Base-by-base conservation (phyloP, 2,329 filamentous ascomycete species). In the Aspergillus transmontanensis region DNA sequence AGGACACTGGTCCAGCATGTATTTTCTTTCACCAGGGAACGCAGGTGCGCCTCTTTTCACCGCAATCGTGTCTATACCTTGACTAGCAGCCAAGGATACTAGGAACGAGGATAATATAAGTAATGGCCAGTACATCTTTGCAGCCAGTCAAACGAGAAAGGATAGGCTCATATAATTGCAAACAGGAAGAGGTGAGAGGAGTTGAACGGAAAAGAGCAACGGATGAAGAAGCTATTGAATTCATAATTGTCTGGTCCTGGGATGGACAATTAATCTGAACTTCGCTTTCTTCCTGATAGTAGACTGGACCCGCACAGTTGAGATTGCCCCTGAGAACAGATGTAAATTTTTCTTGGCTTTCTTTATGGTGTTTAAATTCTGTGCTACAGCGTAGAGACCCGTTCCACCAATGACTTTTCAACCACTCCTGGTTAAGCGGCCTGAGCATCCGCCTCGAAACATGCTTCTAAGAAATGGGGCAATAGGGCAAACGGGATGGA, bases 171-270 rank as follows among this genome's bases (percentile, higher is more conserved):
- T 14, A 14, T 1, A 5, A 12, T 12, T 36, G 12, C 14, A 32
- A 32, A 32, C 9, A 14, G 12, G 34, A 36, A 36, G 34, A 36
- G 12, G 5, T 36, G 23, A 12, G 12, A 36, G 34, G 34, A 36
- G 1, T 32, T 0, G 2, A 16, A 0, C 6, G 6, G 2, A 39
- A 39, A 6, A 4, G 36, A 14, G 12, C 0, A 36, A 41, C 1
- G 11, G 7, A n/a, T n/a, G 0, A 41, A 6, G 39, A 41, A 9
- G 3, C 7, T n/a, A 19, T 10, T 39, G 0, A 41, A 41, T n/a
- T n/a, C 39, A 41, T 5, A 4, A 41, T n/a, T 41, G 16, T 41
- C 16, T 4, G 7, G 3, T n/a, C 16, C 9, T 1, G 6, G 6
- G 39, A 0, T 6, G 3, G 16, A n/a, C 7, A n/a, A 41, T 41